Evolutionary conservation across 2,329 filamentous ascomycete genomes (phyloP), one percentile per base, ranked within the genome.

Genomic region (Monilinia polystroma): DNA sequence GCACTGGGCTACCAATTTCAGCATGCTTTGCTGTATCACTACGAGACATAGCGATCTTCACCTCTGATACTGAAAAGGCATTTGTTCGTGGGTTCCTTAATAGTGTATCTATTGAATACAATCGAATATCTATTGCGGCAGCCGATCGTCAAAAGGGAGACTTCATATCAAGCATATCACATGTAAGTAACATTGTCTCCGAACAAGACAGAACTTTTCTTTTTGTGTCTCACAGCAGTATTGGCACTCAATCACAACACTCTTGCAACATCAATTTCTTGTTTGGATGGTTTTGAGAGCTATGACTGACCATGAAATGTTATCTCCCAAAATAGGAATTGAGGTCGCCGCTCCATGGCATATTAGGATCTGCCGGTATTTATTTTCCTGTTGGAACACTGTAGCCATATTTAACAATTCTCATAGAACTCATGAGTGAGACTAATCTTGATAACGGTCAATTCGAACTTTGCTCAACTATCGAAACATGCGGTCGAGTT

Each of bases 301-400:
- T 20, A 12, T 12, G 38, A 49, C 45, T 62, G n/a, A 62, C 18
- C 23, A 38, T 51, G 23, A 12, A n/a, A 51, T 14, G n/a, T 8
- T 14, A n/a, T 51, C n/a, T 14, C n/a, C 18, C 16, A 23, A 8
- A 43, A 43, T 32, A 68, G 67, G 85, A 88, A 73, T 75, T 88
- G 12, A 79, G 85, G 11, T 85, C 82, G 1, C 85, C 85, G 0
- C 76, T 88, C 0, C 85, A 88, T 55, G 85, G 85, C 2, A 82
- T 87, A 38, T 75, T 87, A 0, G 80, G 83, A 0, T 83, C 78
- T 54, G 77, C 79, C 2, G 83, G 85, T 66, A 66, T 51, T 20
- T 62, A 51, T 41, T 7, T 62, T 20, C 14, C 51, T 29, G 1
- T 35, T 41, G 14, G 29, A 51, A 23, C 8, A 11, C 8, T 51